These are phyloP conservation scores for Jatropha podagrica DNA, from an alignment of 441 rosid genomes.

Conservation along the genomic window DNA sequence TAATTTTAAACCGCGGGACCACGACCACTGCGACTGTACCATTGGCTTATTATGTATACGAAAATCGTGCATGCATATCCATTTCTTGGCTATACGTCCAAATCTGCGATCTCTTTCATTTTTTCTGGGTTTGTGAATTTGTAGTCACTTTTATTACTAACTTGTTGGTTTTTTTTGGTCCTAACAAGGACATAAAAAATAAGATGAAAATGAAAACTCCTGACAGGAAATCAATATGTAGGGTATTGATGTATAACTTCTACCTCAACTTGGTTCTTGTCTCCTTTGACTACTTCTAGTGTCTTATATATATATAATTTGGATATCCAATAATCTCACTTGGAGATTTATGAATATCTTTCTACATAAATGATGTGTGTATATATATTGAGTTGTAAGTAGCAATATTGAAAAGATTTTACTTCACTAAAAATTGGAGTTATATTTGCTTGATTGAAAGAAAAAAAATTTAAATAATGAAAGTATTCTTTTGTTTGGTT, in stretches of 20 bases:
- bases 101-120: background rate
- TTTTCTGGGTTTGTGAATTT: background rate
- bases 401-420: no score
- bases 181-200: background rate
- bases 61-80: background rate
- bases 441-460: no score
- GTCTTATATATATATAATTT: no score
- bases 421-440: no score
- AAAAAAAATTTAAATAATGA: no score
- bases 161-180: background rate
- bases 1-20: background rate
- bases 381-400: no score
- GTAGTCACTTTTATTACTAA: background rate
- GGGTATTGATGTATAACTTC: background rate
- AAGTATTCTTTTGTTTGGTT: no score
- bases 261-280: background rate
- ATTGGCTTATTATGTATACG: background rate
- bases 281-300: background rate
- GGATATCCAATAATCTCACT: no score
- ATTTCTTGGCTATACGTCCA: background rate
- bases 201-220: background rate
- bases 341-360: no score
- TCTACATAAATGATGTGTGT: no score
- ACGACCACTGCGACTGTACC: background rate
- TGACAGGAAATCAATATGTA: slow-evolving; percentile 5